phyloP scores from a whole-genome alignment of 495 filamentous ascomycete species.

The Talaromyces nanjingensis region DNA sequence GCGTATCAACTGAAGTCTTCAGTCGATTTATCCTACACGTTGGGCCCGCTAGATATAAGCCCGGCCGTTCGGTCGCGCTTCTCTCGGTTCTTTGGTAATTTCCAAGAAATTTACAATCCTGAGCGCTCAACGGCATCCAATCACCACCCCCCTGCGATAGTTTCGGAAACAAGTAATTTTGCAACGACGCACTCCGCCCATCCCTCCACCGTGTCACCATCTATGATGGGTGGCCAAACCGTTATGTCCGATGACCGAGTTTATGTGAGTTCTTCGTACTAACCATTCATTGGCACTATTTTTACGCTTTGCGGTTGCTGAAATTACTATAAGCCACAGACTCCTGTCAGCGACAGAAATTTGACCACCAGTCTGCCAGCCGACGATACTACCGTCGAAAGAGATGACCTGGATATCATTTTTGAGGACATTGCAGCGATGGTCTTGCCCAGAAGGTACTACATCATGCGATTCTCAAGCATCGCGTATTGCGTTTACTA shows the following conservation, averaged over 20 bases:
- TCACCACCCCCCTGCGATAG: background rate
- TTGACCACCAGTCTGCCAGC: background rate
- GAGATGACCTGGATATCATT: constrained; percentile 16
- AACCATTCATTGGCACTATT: background rate
- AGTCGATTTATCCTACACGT: background rate
- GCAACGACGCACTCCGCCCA: background rate
- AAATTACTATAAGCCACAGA: background rate
- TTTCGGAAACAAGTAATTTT: background rate
- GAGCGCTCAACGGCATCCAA: background rate
- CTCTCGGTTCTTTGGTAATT: background rate
- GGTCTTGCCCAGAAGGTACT: constrained; percentile 14
- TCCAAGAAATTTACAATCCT: background rate
- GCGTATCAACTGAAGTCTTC: constrained; percentile 12
- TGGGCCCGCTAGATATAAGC: background rate
- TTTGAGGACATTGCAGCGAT: constrained; percentile 20
- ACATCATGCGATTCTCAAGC: background rate
- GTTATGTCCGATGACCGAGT: background rate
- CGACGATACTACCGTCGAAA: background rate
- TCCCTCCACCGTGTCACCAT: background rate
- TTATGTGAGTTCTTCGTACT: background rate
- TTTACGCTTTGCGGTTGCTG: background rate
- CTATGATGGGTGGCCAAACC: background rate
- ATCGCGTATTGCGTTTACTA: background rate
- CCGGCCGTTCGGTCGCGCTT: constrained; percentile 3
- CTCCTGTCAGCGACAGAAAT: background rate